Percentiles rank a stretch among this genome's conserved stretches.
Evolutionary conservation across 2,329 filamentous ascomycete genomes (phyloP).

Genomic region (Ceratocystis huliohia): DNA sequence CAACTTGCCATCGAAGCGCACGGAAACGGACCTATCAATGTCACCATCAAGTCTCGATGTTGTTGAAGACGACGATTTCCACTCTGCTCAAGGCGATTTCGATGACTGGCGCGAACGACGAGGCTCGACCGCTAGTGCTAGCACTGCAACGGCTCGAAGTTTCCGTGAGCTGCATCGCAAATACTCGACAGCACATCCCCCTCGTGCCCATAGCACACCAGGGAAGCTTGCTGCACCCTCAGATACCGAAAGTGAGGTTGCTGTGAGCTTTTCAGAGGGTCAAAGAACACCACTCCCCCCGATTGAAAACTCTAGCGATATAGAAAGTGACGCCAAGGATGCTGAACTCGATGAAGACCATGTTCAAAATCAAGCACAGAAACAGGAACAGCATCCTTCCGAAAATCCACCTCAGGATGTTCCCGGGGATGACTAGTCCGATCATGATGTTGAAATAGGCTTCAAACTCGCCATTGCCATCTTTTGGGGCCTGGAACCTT

Average conservation of each 20-base stretch:
- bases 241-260: slow-evolving; percentile 48
- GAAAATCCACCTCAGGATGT: slow-evolving; percentile 24
- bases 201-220: slow-evolving; percentile 29
- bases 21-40: slow-evolving; percentile 29
- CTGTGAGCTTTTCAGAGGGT: slow-evolving; percentile 48
- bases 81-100: slow-evolving; percentile 37
- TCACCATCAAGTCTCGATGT: slow-evolving; percentile 28
- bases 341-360: not conserved
- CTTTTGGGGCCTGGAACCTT: slow-evolving; percentile 26
- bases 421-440: slow-evolving; percentile 6
- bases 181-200: slow-evolving; percentile 42
- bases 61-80: slow-evolving; percentile 38
- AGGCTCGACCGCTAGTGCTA: slow-evolving; percentile 50
- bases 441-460: slow-evolving; percentile 23
- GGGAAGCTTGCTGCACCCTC: slow-evolving; percentile 37
- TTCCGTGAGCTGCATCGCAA: slow-evolving; percentile 50
- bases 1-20: slow-evolving; percentile 54
- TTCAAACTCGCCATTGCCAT: slow-evolving; percentile 27
- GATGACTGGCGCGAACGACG: slow-evolving; percentile 39
- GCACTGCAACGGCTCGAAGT: slow-evolving; percentile 53
- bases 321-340: slow-evolving; percentile 19
- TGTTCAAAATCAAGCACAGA: not conserved
- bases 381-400: not conserved
- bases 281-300: slow-evolving; percentile 43
- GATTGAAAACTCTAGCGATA: slow-evolving; percentile 31